Conservation (phyloP, 495 filamentous ascomycete genomes). For the Aspergillus sclerotiicarbonarius region DNA sequence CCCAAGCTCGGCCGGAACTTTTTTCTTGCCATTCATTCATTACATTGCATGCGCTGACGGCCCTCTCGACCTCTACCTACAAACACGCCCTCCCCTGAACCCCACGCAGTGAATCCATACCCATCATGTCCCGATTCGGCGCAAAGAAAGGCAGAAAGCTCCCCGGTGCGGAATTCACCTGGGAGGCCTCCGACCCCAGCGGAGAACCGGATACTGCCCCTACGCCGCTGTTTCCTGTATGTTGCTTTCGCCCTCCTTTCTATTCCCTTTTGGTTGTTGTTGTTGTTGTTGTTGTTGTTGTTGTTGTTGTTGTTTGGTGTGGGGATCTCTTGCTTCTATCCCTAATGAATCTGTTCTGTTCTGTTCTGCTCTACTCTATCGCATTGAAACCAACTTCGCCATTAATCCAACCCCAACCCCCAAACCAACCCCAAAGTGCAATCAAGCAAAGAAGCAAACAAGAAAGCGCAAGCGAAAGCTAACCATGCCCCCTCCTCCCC, state of each 20-base stretch:
- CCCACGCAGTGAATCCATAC: neutral
- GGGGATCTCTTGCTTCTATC: too few species aligned
- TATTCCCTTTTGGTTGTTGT: neutral
- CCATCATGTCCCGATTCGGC: conserved; percentile 40
- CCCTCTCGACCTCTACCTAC: neutral
- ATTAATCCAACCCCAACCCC: too few species aligned
- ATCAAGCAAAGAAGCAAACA: too few species aligned
- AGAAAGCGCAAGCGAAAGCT: too few species aligned
- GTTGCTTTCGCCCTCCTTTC: conserved; percentile 15
- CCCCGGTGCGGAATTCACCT: conserved; percentile 43
- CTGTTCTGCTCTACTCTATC: too few species aligned
- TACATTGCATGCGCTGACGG: neutral
- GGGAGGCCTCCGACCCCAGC: conserved; percentile 35
- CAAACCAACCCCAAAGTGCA: too few species aligned
- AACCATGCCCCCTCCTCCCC: neutral
- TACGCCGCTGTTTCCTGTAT: conserved; percentile 44
- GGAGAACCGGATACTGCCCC: conserved; percentile 43
- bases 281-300: neutral
- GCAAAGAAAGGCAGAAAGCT: conserved; percentile 38
- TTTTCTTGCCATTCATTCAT: conserved; percentile 16
- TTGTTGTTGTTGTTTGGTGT: neutral
- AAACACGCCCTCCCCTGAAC: neutral
- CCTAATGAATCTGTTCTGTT: too few species aligned
- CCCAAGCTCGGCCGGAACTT: conserved; percentile 17
- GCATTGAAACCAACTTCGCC: too few species aligned